Base-by-base conservation (phyloP, 768 basidiomycete species). In the Agaricus blazei region DNA sequence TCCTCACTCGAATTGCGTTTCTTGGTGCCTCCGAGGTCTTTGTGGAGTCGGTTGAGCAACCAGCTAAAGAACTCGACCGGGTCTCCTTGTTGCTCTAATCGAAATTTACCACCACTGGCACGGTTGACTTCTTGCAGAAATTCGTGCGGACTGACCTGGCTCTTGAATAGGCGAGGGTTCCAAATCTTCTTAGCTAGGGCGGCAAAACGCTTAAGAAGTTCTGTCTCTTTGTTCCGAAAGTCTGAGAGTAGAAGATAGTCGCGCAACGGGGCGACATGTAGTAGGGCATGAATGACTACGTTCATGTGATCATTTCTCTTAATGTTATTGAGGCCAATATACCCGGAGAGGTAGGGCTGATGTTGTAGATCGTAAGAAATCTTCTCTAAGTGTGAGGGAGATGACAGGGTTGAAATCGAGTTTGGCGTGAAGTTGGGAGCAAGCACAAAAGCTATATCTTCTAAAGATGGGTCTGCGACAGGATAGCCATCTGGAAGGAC, bases 71-170 rank as follows among this genome's bases (percentile, higher is more conserved):
- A 99, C 63, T 98, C 97, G 1, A 92, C 85, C 12, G 97, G 97
- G 68, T 99, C 97, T 1, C 97, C 97, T 72, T 94, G 93, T 65
- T 90, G 79, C 64, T 96, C 95, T 60, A 98, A 77, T 59, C 91
- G 85, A 73, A 95, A 98, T 72, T 92, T 93, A 14, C 92, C 94
- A 45, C 74, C 80, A 64, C 92, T 95, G 48, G 88, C 87, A 60
- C 93, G 80, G 62, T 88, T 87, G 53, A 98, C 95, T 72, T 98
- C 97, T 70, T 99, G 97, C 54, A 99, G 72, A 68, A 98, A 94
- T 68, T 99, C 97, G 68, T 99, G 97, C n/a, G 97, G 97, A 62
- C 88, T 91, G 62, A 98, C 94, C 78, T 99, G 97, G 58, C 90
- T 88, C 70, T 99, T 99, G 83, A 99, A 99, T 54, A 96, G 72